Base-by-base conservation (phyloP, 441 rosid genomes). In the Arabidopsis lyrata region DNA sequence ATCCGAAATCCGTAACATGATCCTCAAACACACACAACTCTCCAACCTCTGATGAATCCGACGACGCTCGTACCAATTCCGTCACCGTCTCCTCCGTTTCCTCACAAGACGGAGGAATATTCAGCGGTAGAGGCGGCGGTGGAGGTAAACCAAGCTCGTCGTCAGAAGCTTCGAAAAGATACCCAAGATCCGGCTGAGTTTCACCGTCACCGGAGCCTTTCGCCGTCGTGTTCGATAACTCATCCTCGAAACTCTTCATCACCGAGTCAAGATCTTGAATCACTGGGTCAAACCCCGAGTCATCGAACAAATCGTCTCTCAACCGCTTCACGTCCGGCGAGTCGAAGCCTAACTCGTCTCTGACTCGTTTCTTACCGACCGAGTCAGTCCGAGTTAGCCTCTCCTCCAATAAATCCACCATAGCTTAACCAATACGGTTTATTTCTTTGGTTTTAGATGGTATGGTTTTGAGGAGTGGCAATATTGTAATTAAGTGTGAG, bases 121-220 rank as follows among this genome's bases (percentile, higher is more conserved):
- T 61, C 42, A 16, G 73, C 29, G 36, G 36, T 50, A 0, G 1
- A 2, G 5, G 60, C 3, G 15, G 68, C 2, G 86, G 75, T 2
- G 98, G 92, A 18, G 96, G 98, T 24, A 93, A 71, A 0, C 97
- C 98, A 0, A 93, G 92, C 86, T 93, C 98, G 18, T 89, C 93
- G 8, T 93, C 98, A 5, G 98, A 89, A 24, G 98, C 97, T 63
- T 81, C 97, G 0, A 86, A 78, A 55, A 93, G 97, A 68, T 78
- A 88, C 0, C 89, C 94, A 0, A 93, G 87, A 63, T 89, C 94
- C 61, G 88, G 84, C 36, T 82, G 93, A 34, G 83, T 85, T 60
- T 88, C 85, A 5, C 81, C 87, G 11, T 88, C 85, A 8, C 83
- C 87, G 8, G 85, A 74, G 16, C 77, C 72, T 58, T 78, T 62